Evolutionary conservation across 306 rosid species (phyloP).

Genomic region (Adenanthera pavonina): DNA sequence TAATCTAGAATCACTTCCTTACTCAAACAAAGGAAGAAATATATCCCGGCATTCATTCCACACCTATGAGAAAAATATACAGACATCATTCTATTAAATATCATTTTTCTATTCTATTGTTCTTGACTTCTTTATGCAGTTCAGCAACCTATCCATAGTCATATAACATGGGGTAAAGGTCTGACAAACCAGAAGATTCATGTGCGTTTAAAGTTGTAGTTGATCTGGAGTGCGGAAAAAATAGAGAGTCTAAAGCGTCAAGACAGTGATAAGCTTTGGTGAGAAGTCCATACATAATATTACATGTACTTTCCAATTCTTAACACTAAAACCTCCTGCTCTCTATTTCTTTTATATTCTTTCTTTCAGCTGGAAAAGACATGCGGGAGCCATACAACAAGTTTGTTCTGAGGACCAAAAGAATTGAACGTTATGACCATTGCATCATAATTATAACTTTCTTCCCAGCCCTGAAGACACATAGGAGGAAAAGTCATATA

Average conservation of each 20-base stretch:
- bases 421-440: background rate
- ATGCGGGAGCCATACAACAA: background rate
- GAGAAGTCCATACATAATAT: background rate
- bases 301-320: slow-evolving; percentile 4
- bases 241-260: slow-evolving; percentile 8
- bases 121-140: background rate
- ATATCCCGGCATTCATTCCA: background rate
- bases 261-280: background rate
- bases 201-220: background rate
- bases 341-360: background rate
- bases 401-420: background rate
- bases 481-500: background rate
- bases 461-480: background rate
- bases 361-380: background rate
- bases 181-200: background rate
- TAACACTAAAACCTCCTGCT: background rate
- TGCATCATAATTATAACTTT: background rate
- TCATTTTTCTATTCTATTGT: background rate
- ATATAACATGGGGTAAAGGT: background rate
- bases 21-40: background rate
- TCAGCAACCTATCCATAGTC: background rate
- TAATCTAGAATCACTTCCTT: background rate
- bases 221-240: background rate
- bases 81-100: background rate
- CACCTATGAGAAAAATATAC: background rate